Evolutionary conservation across 2,329 filamentous ascomycete species (phyloP), one percentile per base, ranked within the genome.

Genomic region (Pseudocercospora fijiensis): DNA sequence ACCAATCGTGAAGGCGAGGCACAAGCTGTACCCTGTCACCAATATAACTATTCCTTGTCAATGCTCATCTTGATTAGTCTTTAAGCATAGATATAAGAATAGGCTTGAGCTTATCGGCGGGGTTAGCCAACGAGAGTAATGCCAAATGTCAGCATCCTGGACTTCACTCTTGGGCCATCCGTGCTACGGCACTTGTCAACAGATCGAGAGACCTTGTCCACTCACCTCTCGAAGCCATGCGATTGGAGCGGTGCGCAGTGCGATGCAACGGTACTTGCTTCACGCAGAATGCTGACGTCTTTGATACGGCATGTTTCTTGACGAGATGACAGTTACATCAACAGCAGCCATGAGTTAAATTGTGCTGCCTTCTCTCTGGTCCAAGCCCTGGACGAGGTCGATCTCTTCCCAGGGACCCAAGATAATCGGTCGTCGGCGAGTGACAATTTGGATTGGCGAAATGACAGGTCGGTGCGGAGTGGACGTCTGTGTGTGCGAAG

Each of bases 81-180:
- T 52, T 52, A 52, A 52, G 49, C 49, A 52, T 52, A 52, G 49
- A 52, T 52, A 52, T 52, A 52, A 52, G 49, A 52, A 52, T 52
- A 52, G 49, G 49, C 49, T 52, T 52, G 49, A 52, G 49, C 49
- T 52, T 52, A 52, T 52, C 49, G 49, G 24, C 49, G 49, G 49
- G 49, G 24, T 24, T 24, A 9, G 6, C 49, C 49, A 52, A 52
- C 24, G 49, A 27, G 49, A 52, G 24, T 16, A n/a, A 8, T 52
- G 49, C 24, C 16, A 52, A 26, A 52, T 52, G 49, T 52, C 49
- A 52, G 49, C 49, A 52, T 18, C 49, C 49, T 27, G 33, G 24
- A 52, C 24, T 26, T 52, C 24, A 52, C 49, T 28, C 49, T 28
- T 27, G 49, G 49, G 49, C 49, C 11, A 18, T 16, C 11, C 24